Base-by-base conservation (phyloP, 805 yeast genomes). In the Brettanomyces nanus region DNA sequence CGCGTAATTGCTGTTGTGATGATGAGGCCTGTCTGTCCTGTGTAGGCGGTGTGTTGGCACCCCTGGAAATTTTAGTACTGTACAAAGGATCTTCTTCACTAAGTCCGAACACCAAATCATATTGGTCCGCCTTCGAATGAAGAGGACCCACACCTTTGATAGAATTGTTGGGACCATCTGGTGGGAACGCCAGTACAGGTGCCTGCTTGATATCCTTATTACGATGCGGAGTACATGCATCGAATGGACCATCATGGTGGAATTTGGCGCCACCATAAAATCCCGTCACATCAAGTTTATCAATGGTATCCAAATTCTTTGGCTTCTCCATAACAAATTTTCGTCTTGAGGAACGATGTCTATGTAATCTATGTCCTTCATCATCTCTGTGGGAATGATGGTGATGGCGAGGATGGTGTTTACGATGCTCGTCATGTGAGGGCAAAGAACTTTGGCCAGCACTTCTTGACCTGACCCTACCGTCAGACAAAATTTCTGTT, bases 191-290 rank as follows among this genome's bases (percentile, higher is more conserved):
- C 65, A 77, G 67, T 13, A 92, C 96, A 4, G 98, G 98, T 0
- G 97, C 95, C 33, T 76, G 78, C 53, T 67, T 71, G 15, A 69
- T 66, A 46, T 62, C 64, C 62, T 82, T 84, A 62, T 92, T 92
- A 58, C 97, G 78, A 59, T 85, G 95, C 6, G 98, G 97, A 3
- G 94, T 84, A 60, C 97, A 90, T 1, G 98, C 98, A 58, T 92
- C 98, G 58, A 92, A 92, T 13, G 98, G 98, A 10, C 98, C 98
- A 63, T 92, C 98, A 60, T 92, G 97, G 61, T 92, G 98, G 71
- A 92, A 92, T 2, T 94, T 85, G 14, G 86, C 85, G 35, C 85
- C 80, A 19, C 96, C 97, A 56, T 85, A 89, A 44, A 89, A 71
- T 1, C 95, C 97, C 10, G 97, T 89, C 33, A 90, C 98, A 59